phyloP scores from a whole-genome alignment of 768 basidiomycete species.

The Tylopilus plumbeoviolaceoides region DNA sequence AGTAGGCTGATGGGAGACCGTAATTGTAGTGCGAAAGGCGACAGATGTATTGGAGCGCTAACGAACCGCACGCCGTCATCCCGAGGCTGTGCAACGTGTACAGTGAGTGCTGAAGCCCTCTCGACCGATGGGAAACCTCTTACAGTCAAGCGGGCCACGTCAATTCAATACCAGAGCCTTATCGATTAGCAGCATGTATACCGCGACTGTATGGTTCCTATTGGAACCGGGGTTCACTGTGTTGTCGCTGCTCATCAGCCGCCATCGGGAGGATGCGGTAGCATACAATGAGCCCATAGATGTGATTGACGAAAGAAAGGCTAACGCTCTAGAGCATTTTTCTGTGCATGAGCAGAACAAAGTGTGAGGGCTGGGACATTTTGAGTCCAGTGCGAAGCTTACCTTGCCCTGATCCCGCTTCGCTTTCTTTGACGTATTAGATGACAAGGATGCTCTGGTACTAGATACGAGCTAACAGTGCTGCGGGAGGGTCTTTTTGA shows the following conservation, averaged over 20 bases:
- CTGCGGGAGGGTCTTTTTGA: not conserved
- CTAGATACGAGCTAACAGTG: not conserved
- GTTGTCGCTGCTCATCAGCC: constrained; percentile 15
- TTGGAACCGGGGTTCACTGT: constrained; percentile 1
- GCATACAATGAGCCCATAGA: not conserved
- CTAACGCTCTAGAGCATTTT: not conserved
- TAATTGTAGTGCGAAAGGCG: not conserved
- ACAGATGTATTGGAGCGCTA: not conserved
- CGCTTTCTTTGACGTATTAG: not conserved
- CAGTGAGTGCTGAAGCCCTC: constrained; percentile 5
- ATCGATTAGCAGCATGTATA: constrained; percentile 16
- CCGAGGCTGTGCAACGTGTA: constrained; percentile 25
- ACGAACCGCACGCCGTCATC: constrained; percentile 6
- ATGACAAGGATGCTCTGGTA: not conserved
- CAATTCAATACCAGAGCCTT: not conserved
- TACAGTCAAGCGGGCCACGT: not conserved
- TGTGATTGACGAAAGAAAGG: not conserved
- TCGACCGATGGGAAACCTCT: constrained; percentile 3
- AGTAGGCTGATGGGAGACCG: not conserved
- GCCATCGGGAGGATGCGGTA: constrained; percentile 20
- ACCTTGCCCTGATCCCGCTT: constrained; percentile 26
- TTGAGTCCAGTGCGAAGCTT: constrained; percentile 9
- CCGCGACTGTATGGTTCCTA: constrained; percentile 3
- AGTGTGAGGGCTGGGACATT: constrained; percentile 8
- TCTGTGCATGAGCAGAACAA: not conserved